Conservation (phyloP, 2,329 filamentous ascomycete species). For the Didymella lethalis region DNA sequence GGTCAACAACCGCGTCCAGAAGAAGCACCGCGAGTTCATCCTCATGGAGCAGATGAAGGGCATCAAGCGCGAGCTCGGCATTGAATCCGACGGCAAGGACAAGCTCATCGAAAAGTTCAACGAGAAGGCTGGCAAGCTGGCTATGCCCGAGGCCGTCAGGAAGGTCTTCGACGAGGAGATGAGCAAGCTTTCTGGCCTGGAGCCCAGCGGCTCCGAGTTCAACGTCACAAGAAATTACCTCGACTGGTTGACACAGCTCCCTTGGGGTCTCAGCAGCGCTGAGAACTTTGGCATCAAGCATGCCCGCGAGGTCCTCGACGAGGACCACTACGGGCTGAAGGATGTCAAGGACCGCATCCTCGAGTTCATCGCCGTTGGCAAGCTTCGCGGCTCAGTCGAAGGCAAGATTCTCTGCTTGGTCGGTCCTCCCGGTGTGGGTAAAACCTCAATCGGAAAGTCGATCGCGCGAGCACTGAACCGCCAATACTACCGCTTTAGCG, state of each 20-base stretch:
- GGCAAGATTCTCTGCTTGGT: constrained; percentile 99
- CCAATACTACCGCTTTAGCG: constrained; percentile 98
- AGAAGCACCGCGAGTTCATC: constrained; percentile 97
- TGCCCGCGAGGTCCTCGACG: constrained; percentile 87
- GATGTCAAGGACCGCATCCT: constrained; percentile 98
- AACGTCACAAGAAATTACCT: constrained; percentile 98
- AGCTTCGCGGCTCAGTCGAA: constrained; percentile 94
- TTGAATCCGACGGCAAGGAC: constrained; percentile 97
- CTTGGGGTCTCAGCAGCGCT: constrained; percentile 92
- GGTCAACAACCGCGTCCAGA: constrained; percentile 96
- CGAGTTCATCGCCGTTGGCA: constrained; percentile 97
- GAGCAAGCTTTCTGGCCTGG: constrained; percentile 94
- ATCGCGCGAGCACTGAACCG: constrained; percentile 93
- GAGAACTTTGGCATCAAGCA: constrained; percentile 97
- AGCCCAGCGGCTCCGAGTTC: constrained; percentile 95
- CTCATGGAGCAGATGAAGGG: constrained; percentile 99
- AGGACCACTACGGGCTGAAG: constrained; percentile 95
- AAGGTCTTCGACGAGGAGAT: constrained; percentile 99
- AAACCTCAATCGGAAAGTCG: constrained; percentile 98
- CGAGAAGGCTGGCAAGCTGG: constrained; percentile 89
- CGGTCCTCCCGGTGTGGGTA: constrained; percentile 94
- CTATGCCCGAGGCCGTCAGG: constrained; percentile 95
- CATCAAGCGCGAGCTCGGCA: constrained; percentile 91
- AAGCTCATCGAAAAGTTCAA: constrained; percentile 98
- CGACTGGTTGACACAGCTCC: constrained; percentile 98